These are phyloP conservation scores for Inga laurina DNA, from an alignment of 306 rosid species.

Conservation along the genomic window DNA sequence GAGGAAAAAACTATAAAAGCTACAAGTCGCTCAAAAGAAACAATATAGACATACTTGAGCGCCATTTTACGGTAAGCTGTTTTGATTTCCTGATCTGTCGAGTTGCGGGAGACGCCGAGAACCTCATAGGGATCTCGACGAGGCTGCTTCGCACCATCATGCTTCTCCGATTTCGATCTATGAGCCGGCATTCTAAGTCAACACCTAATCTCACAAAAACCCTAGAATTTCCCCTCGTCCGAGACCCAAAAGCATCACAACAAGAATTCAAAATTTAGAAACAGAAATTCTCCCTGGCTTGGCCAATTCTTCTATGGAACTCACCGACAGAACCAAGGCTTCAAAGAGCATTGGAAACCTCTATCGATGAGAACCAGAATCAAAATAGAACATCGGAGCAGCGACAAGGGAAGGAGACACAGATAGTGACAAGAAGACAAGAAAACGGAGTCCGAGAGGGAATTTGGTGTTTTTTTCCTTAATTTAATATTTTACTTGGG, in stretches of 20 bases:
- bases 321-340: not conserved
- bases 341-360: constrained; percentile 25
- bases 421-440: constrained; percentile 33
- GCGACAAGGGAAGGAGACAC: constrained; percentile 36
- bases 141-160: constrained; percentile 58
- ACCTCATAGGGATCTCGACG: constrained; percentile 98
- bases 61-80: constrained; percentile 94
- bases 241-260: not conserved
- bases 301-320: constrained; percentile 12
- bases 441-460: constrained; percentile 51
- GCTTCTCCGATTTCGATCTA: constrained; percentile 86
- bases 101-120: constrained; percentile 83
- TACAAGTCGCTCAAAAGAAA: not conserved
- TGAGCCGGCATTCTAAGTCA: constrained; percentile 65
- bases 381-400: constrained; percentile 43
- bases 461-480: constrained; percentile 38
- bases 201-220: constrained; percentile 37
- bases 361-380: constrained; percentile 48
- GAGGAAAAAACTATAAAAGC: not conserved
- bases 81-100: constrained; percentile 94
- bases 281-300: constrained; percentile 7
- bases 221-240: constrained; percentile 41
- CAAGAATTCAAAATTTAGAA: constrained; percentile 30
- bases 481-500: constrained; percentile 34
- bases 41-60: constrained; percentile 66